Base-by-base conservation (phyloP, 495 filamentous ascomycete genomes). In the Lentithecium fluviatile region DNA sequence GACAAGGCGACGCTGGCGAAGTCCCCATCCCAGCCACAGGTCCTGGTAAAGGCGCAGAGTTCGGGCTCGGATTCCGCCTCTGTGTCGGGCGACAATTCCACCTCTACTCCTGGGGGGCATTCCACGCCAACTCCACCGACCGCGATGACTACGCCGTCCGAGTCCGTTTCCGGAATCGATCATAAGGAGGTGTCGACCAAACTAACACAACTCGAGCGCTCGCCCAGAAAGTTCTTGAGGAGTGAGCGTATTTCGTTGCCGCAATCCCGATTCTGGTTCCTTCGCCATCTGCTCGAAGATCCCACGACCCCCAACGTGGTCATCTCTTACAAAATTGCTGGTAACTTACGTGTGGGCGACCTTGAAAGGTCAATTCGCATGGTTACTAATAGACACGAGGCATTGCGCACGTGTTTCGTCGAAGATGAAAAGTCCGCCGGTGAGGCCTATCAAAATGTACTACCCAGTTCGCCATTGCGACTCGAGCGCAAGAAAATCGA, bases 261-360 rank as follows among this genome's bases (percentile, higher is more conserved):
- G 11, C 55, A 58, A 21, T 49, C 55, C 19, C 55, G 55, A 2
- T 60, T 60, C 45, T 60, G 56, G 56, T 52, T 60, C 48, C 24
- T 60, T 1, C 7, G 37, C 19, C 36, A 20, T 38, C 32, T 52
- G 23, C 19, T 60, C 7, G 46, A 51, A 34, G 56, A 60, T 15
- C 43, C 26, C 1, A 56, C 45, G 15, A 47, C 52, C 1, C 49
- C 21, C 17, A 55, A 62, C 21, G 32, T 54, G 19, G 34, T 38
- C 10, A 1, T 56, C 0, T 8, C 6, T 6, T 49, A 47, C 11
- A 15, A 21, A 13, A 5, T 60, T 1, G 19, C 32, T 20, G 50
- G 56, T 5, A 17, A 54, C 25, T 0, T 62, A 15, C n/a, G 25
- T 1, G 25, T 55, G 23, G 50, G 34, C 13, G 21, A 50, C 8